Evolutionary conservation across 2,329 filamentous ascomycete genomes (phyloP).

Genomic region (Thelonectria rubi): DNA sequence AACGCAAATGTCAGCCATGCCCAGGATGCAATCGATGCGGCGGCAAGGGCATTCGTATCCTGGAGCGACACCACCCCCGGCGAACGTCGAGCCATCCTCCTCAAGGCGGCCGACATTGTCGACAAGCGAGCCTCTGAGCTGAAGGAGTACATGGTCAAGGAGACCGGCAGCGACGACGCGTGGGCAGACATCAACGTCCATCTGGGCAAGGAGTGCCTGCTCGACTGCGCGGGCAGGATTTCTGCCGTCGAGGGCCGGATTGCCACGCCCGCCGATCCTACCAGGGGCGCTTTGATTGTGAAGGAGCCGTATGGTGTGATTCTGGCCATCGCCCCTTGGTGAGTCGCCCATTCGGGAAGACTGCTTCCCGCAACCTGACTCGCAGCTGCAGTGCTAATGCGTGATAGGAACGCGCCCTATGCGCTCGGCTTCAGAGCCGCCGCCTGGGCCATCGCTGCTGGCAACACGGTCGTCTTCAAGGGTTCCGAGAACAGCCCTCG

Average conservation of each 20-base stretch:
- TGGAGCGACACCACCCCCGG: conserved; percentile 69
- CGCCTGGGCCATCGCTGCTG: conserved; percentile 22
- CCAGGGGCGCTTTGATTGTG: conserved; percentile 64
- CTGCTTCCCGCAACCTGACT: conserved; percentile 14
- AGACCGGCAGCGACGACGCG: conserved; percentile 44
- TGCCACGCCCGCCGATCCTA: conserved; percentile 38
- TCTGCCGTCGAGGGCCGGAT: conserved; percentile 15
- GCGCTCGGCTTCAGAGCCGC: conserved; percentile 16
- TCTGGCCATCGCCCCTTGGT: conserved; percentile 45
- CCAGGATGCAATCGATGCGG: conserved; percentile 57
- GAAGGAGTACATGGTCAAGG: conserved; percentile 59
- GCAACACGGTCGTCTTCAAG: conserved; percentile 37
- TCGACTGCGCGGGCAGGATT: conserved; percentile 13
- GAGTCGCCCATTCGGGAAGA: conserved; percentile 18
- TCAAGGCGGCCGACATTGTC: conserved; percentile 69
- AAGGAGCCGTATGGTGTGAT: conserved; percentile 44
- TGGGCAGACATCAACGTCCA: conserved; percentile 27
- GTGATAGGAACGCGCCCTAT: conserved; percentile 10
- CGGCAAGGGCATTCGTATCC: conserved; percentile 66
- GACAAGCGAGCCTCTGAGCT: conserved; percentile 63
- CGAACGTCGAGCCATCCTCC: conserved; percentile 67
- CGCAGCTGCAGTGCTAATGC: conserved; percentile 18
- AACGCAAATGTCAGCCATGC: conserved; percentile 64
- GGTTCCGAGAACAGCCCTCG: conserved; percentile 47
- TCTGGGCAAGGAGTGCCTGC: neutral